Evolutionary conservation across 2,329 filamentous ascomycete genomes (phyloP).

Genomic region (Rhynchosporium agropyri): DNA sequence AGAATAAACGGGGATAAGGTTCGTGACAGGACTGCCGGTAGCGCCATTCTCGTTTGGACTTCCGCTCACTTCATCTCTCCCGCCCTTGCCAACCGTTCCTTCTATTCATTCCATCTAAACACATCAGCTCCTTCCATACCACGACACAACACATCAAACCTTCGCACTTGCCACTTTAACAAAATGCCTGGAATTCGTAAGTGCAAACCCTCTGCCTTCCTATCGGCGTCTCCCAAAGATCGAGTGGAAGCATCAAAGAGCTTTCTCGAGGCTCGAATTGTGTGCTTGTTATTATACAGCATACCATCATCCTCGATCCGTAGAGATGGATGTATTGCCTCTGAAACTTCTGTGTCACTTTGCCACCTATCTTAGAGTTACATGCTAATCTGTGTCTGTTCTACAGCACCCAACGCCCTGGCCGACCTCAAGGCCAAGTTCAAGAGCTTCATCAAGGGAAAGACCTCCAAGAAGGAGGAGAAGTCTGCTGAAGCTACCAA

Average conservation of each 20-base stretch:
- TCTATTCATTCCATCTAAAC: not conserved
- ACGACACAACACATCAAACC: not conserved
- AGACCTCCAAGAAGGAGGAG: conserved; percentile 37
- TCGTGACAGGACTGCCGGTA: not conserved
- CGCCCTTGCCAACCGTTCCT: not conserved
- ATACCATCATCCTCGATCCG: conserved; percentile 14
- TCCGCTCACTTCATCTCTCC: not conserved
- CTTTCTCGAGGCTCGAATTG: not conserved
- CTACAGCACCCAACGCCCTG: conserved; percentile 40
- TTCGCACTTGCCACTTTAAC: conserved; percentile 17
- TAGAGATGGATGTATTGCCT: conserved; percentile 17
- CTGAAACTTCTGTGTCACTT: not conserved
- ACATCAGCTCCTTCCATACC: conserved; percentile 8
- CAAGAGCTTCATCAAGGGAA: conserved; percentile 40
- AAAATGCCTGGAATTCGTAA: conserved; percentile 41
- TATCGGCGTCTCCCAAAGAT: conserved; percentile 1
- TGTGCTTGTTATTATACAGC: conserved; percentile 8
- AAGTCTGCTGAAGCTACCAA: conserved; percentile 29
- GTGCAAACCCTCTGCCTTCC: conserved; percentile 22
- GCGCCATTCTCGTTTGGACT: conserved; percentile 10
- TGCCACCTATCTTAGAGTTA: conserved; percentile 3
- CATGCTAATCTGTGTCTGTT: conserved; percentile 24
- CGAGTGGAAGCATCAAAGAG: conserved; percentile 14
- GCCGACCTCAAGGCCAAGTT: conserved; percentile 39
- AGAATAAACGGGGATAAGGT: conserved; percentile 8